Base-by-base conservation (phyloP, 495 filamentous ascomycete genomes). In the Astrocystis sublimbata region DNA sequence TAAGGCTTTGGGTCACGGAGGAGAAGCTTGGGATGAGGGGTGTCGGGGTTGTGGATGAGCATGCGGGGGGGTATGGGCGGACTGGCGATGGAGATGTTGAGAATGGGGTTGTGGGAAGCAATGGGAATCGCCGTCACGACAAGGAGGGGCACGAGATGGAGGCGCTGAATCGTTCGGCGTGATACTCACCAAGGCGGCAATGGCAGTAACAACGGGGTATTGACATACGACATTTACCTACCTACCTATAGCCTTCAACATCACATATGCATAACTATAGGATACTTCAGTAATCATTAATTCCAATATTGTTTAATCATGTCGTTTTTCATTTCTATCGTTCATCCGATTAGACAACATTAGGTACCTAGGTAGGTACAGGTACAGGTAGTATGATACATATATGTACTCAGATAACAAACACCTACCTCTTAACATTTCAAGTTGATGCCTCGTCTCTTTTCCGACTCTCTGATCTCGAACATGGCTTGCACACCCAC, bases 401-500 rank as follows among this genome's bases (percentile, higher is more conserved):
- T 23, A 12, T 52, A 35, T 0, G 7, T 12, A 7, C 6, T 42
- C 40, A 19, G 5, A 15, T 43, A n/a, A 47, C 8, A 9, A 47
- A n/a, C n/a, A 7, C 3, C 13, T 24, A 28, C 43, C n/a, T 2
- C 12, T 75, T 73, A 98, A 73, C 91, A 98, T 76, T 92, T 97
- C 77, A 98, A 63, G 62, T 87, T 81, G 59, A 98, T 90, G 2
- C 94, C 94, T 45, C 81, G 85, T 55, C 93, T 83, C 68, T 83
- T 78, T 80, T 99, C 94, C 64, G 81, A 81, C 77, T 97, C 89
- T 51, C 94, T 78, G 47, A 93, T 83, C 81, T 99, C 96, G 80
- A 97, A 97, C 94, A 98, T 99, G 62, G 96, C 78, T 79, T 97
- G 93, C 17, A 88, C 86, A 15, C 90, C 93, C 3, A 93, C 87